Percentiles rank a stretch among this genome's conserved stretches.
phyloP scores from a whole-genome alignment of 2,329 filamentous ascomycete genomes.

The Bipolaris gigantea region DNA sequence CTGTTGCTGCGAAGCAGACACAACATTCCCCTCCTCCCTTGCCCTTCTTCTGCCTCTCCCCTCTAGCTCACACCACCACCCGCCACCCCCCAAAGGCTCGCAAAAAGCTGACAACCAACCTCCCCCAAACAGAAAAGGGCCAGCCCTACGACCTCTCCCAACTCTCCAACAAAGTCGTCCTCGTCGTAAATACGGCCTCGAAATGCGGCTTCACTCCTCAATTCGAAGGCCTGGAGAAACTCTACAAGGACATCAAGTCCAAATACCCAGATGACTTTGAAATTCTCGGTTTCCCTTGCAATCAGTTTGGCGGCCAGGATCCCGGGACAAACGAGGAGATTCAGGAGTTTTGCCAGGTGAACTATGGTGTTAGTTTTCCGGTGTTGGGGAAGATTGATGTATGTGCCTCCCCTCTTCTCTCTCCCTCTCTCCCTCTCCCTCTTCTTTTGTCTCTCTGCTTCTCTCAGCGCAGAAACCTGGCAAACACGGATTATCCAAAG shows the following conservation, averaged over 20 bases:
- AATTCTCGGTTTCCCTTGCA: slow-evolving; percentile 96
- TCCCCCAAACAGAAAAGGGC: slow-evolving; percentile 67
- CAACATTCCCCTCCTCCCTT: not conserved
- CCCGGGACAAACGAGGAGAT: slow-evolving; percentile 71
- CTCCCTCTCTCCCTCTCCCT: not conserved
- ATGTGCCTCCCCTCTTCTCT: not conserved
- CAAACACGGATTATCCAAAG: too few relatives aligned
- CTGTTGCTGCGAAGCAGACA: not conserved
- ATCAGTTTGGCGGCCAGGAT: slow-evolving; percentile 93
- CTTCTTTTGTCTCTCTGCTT: too few relatives aligned
- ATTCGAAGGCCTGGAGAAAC: slow-evolving; percentile 84
- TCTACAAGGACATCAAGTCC: slow-evolving; percentile 76
- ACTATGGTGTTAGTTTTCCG: slow-evolving; percentile 92
- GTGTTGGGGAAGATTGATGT: slow-evolving; percentile 91
- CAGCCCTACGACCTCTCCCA: slow-evolving; percentile 67
- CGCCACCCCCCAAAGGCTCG: too few relatives aligned
- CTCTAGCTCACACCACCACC: too few relatives aligned
- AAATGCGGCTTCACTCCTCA: slow-evolving; percentile 99
- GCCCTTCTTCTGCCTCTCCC: not conserved
- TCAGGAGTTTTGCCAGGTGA: slow-evolving; percentile 77
- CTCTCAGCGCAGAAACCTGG: too few relatives aligned
- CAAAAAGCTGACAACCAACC: too few relatives aligned
- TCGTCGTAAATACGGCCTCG: slow-evolving; percentile 96
- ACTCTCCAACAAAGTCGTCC: slow-evolving; percentile 88
- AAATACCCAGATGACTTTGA: slow-evolving; percentile 75